Evolutionary conservation across 2,329 filamentous ascomycete species (phyloP), one percentile per base, ranked within the genome.

Genomic region (Trichothecium sympodiale): DNA sequence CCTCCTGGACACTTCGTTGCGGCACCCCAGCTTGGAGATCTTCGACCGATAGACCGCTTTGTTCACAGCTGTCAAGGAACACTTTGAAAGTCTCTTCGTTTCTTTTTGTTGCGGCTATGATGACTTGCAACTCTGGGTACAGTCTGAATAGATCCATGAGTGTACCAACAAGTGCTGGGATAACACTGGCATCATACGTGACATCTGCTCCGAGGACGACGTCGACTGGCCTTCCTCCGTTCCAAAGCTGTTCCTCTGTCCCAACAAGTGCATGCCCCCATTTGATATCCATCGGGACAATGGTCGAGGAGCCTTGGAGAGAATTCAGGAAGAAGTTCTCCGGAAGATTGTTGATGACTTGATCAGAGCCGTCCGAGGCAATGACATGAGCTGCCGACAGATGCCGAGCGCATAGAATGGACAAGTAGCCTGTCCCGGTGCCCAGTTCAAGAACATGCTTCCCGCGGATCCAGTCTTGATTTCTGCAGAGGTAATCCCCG

Each of bases 181-280:
- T 77, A 29, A 74, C 67, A 26, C 62, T 62, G 41, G 64, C 65
- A 50, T 89, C 82, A 54, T 88, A 89, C 1, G 80, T 88, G 55
- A 89, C 72, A 52, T 89, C 83, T 25, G 83, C 81, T 4, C 82
- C 84, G 18, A 89, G 56, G 3, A 88, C 69, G 4, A 84, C 56
- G 52, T 88, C 79, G 31, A 75, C 53, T 3, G 51, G 46, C 4
- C 50, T 48, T 14, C 62, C 63, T 15, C 59, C 60, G 43, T 67
- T 65, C 69, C 70, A 71, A 31, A 55, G 53, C 35, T 63, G 49
- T 36, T 76, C 68, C 52, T 79, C 77, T 0, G 67, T 71, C 4
- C 69, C 72, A 33, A 74, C 54, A 4, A 79, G 52, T 0, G 69
- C 67, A 41, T 71, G 62, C 1, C 80, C 80, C 80, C 80, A 85